These are phyloP conservation scores for Lasiodiplodia hormozganensis DNA, from an alignment of 2,329 filamentous ascomycete species.

Conservation along the genomic window DNA sequence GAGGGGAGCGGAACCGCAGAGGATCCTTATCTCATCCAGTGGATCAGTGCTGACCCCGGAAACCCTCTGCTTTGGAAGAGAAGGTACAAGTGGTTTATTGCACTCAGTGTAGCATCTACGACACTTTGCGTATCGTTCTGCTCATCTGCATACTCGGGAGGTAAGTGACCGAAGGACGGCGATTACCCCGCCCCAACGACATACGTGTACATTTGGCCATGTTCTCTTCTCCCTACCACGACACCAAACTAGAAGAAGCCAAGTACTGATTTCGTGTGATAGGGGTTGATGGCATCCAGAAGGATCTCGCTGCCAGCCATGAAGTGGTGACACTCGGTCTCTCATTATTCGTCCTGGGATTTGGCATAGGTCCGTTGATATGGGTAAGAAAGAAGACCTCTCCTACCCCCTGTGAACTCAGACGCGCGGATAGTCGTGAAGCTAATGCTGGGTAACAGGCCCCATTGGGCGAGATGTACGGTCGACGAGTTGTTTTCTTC, in stretches of 20 bases:
- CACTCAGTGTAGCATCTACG: slow-evolving; percentile 49
- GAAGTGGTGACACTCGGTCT: slow-evolving; percentile 51
- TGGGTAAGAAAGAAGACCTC: slow-evolving; percentile 34
- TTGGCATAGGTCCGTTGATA: slow-evolving; percentile 51
- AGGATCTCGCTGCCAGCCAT: slow-evolving; percentile 47
- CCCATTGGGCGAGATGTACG: slow-evolving; percentile 63
- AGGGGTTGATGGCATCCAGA: slow-evolving; percentile 43
- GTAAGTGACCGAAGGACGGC: slow-evolving; percentile 32
- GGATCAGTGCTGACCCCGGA: slow-evolving; percentile 55
- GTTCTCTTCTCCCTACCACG: neutral
- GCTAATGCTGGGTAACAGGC: slow-evolving; percentile 42
- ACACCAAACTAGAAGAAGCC: too few relatives aligned
- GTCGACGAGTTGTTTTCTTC: slow-evolving; percentile 63
- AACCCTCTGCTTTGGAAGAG: slow-evolving; percentile 51
- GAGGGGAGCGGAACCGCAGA: slow-evolving; percentile 52
- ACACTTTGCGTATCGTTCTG: slow-evolving; percentile 53
- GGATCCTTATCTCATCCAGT: slow-evolving; percentile 55
- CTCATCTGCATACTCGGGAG: slow-evolving; percentile 50
- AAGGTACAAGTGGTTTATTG: slow-evolving; percentile 52
- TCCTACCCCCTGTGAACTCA: too few relatives aligned
- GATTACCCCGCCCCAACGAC: neutral
- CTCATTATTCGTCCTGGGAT: slow-evolving; percentile 52
- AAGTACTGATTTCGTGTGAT: neutral
- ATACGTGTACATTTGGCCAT: neutral
- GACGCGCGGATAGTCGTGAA: neutral